Conservation (phyloP, 2,329 filamentous ascomycete genomes). For the Exophiala sideris region DNA sequence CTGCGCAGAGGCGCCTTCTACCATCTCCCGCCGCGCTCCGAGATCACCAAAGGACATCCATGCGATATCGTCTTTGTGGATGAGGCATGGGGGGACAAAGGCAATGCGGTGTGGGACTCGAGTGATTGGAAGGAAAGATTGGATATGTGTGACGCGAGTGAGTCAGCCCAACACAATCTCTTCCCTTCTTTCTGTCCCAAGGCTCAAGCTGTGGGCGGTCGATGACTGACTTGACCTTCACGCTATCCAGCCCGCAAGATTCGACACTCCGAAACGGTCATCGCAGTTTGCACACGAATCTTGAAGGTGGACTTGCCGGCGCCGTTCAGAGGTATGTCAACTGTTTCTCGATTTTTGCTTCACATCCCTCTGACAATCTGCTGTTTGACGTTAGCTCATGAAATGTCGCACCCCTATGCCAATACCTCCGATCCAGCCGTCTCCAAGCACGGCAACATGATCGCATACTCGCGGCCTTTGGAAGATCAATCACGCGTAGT, state of each 20-base stretch:
- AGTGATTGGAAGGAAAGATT: slow-evolving; percentile 3
- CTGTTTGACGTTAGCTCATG: no score
- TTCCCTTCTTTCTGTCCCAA: not conserved
- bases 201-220: not conserved
- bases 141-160: slow-evolving; percentile 1
- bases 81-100: slow-evolving; percentile 1
- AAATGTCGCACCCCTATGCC: not conserved
- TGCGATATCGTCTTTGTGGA: slow-evolving; percentile 9
- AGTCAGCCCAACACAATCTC: not conserved
- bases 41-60: not conserved
- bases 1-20: slow-evolving; percentile 1
- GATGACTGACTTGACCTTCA: not conserved
- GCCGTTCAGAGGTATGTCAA: not conserved
- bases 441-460: not conserved
- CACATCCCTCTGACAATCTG: not conserved
- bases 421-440: not conserved
- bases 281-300: not conserved
- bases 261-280: not conserved
- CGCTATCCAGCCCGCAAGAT: not conserved
- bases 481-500: not conserved
- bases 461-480: not conserved
- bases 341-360: not conserved
- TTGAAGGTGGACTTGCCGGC: not conserved
- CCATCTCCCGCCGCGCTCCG: not conserved
- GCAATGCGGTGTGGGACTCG: not conserved